Conservation (phyloP, 495 filamentous ascomycete species). For the Staphylotrichum tortipilum region DNA sequence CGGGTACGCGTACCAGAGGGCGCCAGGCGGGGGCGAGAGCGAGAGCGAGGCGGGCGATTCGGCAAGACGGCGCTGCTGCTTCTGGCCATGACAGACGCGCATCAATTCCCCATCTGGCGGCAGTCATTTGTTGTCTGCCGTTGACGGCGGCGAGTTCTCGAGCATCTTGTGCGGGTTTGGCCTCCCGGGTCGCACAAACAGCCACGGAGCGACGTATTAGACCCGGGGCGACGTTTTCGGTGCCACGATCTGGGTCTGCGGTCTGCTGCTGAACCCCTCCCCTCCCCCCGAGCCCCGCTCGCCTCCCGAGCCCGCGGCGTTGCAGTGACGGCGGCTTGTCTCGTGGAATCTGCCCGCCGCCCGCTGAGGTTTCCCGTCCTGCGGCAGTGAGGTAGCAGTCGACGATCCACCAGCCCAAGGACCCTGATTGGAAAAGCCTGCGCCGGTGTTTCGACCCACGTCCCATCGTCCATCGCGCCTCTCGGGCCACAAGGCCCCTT, state of each 20-base stretch:
- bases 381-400: too few relatives aligned
- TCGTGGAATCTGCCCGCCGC: not conserved
- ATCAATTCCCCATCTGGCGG: too few relatives aligned
- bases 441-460: not conserved
- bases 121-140: too few relatives aligned
- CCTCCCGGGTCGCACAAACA: too few relatives aligned
- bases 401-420: too few relatives aligned
- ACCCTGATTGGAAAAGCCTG: not conserved
- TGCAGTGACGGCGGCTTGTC: not conserved
- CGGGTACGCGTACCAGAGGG: too few relatives aligned
- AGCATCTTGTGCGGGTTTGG: too few relatives aligned
- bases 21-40: too few relatives aligned
- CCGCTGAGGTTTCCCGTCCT: not conserved
- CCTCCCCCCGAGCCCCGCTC: not conserved
- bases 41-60: too few relatives aligned
- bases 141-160: not conserved
- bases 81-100: too few relatives aligned
- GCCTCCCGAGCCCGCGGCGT: not conserved
- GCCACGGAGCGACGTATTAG: too few relatives aligned
- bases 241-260: constrained; percentile 5
- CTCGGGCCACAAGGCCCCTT: not conserved
- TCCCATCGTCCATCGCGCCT: not conserved
- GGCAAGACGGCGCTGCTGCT: too few relatives aligned
- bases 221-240: constrained; percentile 18
- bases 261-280: not conserved